phyloP scores from a whole-genome alignment of 108 stramenopile species.

The Cyclotella sp. region DNA sequence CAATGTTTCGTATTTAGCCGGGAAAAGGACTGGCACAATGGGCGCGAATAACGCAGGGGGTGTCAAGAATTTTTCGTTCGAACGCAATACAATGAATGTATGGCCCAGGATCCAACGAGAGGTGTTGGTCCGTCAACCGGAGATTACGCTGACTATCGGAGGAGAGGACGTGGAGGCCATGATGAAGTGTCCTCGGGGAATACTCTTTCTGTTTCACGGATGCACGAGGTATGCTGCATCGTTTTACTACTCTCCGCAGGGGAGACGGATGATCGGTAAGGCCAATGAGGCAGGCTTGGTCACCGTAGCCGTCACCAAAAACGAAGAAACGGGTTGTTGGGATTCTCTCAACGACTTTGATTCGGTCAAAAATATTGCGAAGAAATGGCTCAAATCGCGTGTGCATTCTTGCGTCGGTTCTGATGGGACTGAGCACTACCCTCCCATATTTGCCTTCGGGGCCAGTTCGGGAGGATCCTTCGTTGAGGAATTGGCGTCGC shows the following conservation, averaged over 20 bases:
- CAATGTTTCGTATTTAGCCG: not conserved
- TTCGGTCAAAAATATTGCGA: slow-evolving; percentile 19
- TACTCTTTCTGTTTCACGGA: slow-evolving; percentile 53
- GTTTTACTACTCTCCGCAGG: slow-evolving; percentile 55
- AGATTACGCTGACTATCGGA: slow-evolving; percentile 1
- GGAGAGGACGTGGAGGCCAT: slow-evolving; percentile 23
- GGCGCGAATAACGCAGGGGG: not conserved
- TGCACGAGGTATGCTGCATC: slow-evolving; percentile 43
- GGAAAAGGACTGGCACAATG: not conserved
- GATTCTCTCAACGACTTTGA: slow-evolving; percentile 26
- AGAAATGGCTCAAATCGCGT: slow-evolving; percentile 31
- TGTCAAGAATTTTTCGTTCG: slow-evolving; percentile 15
- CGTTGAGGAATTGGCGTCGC: slow-evolving; percentile 20
- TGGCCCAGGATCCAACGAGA: slow-evolving; percentile 25
- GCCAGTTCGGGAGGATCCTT: slow-evolving; percentile 44
- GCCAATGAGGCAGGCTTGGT: slow-evolving; percentile 30
- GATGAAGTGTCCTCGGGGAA: slow-evolving; percentile 42
- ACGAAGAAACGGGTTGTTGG: slow-evolving; percentile 48
- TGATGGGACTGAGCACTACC: slow-evolving; percentile 9
- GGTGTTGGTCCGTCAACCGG: slow-evolving; percentile 29
- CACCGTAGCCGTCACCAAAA: slow-evolving; percentile 38
- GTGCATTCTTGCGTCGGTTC: slow-evolving; percentile 17
- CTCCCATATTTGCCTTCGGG: slow-evolving; percentile 47
- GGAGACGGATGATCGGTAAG: slow-evolving; percentile 27
- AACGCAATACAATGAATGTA: slow-evolving; percentile 24